phyloP scores from a whole-genome alignment of 164 flowering plant genomes.

The Tetrastigma voinierianum region DNA sequence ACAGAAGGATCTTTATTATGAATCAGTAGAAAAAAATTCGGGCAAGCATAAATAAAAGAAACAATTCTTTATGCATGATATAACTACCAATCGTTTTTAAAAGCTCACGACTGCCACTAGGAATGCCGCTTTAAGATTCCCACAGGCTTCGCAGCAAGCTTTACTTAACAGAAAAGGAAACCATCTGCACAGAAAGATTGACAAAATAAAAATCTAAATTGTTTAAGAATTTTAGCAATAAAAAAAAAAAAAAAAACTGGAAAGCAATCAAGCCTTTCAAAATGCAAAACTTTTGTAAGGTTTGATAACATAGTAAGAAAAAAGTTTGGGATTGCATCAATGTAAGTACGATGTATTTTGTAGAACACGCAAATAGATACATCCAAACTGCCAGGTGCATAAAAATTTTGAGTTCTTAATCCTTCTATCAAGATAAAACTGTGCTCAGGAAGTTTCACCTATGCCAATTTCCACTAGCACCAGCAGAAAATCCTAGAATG shows the following conservation, averaged over 20 bases:
- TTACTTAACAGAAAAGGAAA: slow-evolving; percentile 77
- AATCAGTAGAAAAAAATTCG: background rate
- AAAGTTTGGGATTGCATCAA: background rate
- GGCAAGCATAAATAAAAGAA: background rate
- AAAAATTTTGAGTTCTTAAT: too few relatives aligned
- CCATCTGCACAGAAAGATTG: slow-evolving; percentile 63
- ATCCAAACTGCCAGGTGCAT: too few relatives aligned
- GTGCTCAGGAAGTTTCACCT: slow-evolving; percentile 38
- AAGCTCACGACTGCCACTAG: slow-evolving; percentile 87
- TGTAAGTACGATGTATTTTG: background rate
- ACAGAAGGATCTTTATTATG: too few relatives aligned
- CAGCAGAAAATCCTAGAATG: slow-evolving; percentile 89
- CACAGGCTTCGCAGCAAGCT: slow-evolving; percentile 99
- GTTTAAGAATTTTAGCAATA: slow-evolving; percentile 8
- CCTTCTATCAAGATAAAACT: slow-evolving; percentile 3
- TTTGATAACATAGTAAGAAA: background rate
- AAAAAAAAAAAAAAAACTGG: background rate
- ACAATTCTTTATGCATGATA: background rate
- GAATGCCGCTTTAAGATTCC: slow-evolving; percentile 96
- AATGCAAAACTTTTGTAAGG: background rate
- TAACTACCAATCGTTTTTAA: background rate
- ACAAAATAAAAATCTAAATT: background rate
- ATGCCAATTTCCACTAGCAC: slow-evolving; percentile 93
- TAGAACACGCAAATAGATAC: too few relatives aligned
- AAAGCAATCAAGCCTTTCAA: background rate